Base-by-base conservation (phyloP, 2,329 filamentous ascomycete genomes). In the Ascochyta pisi region DNA sequence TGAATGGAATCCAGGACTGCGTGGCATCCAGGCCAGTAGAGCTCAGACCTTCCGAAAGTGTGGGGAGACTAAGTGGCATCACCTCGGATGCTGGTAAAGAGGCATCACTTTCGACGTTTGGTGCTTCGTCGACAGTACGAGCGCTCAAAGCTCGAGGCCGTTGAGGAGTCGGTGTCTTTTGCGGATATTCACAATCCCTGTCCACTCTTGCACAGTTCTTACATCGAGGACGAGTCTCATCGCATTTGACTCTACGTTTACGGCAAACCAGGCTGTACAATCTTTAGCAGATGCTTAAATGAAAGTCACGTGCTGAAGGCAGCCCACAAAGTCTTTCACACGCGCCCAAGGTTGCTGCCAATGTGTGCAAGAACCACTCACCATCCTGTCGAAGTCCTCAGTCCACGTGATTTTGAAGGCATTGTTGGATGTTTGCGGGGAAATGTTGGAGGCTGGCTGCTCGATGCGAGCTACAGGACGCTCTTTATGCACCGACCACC, bases 181-280 rank as follows among this genome's bases (percentile, higher is more conserved):
- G 57, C 64, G 59, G 46, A 61, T 79, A 80, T 13, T 74, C 63
- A 58, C 79, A 81, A 31, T 73, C 70, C 39, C 77, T 73, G 27
- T 73, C 69, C 22, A 74, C 76, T 60, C 79, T 79, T 6, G 68
- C 63, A 63, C 79, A 82, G 53, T 77, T 77, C 16, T 71, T 73
- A 60, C 79, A 81, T 22, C 68, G 62, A 8, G 78, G 79, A 53
- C 73, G 77, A 29, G 68, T 70, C 65, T 82, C 80, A 54, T 82
- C 80, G 64, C 81, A 83, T 66, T 83, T 83, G 63, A 82, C 80
- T 57, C 81, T 78, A 41, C 81, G 71, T 54, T 76, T 75, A 29
- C 78, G 77, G 61, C 79, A 81, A n/a, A 76, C 77, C 50, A 78
- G 63, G 60, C 76, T 79, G 47, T 22, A 31, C 12, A 46, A 10